Evolutionary conservation across 208 protist genomes (phyloP), one percentile per base, ranked within the genome.

Genomic region (Novymonas esmeraldas): DNA sequence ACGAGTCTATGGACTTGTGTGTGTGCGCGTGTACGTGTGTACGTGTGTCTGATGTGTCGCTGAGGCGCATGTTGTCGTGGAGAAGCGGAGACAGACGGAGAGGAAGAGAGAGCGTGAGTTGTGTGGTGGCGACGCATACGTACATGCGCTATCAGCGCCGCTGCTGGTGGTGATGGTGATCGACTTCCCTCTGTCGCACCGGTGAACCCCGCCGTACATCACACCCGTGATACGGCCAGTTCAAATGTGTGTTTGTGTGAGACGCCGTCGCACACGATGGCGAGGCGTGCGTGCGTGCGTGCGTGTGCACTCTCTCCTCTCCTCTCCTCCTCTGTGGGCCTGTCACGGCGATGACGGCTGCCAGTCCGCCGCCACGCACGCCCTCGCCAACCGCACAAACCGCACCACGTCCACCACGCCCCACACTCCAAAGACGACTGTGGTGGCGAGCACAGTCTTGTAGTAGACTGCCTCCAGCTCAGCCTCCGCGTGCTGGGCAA

Each of bases 401-500:
- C 61, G 61, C 2, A 58, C 34, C 24, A 67, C 45, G 48, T 67
- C 61, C 10, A 57, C 61, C 9, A 67, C 18, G 6, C 49, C 61
- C 61, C 61, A 67, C 36, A 58, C 31, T 1, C 61, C 61, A 28
- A 67, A 67, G 6, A 67, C n/a, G 6, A 67, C 22, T 6, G 61
- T 67, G 26, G 61, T 67, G 3, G 28, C 50, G 3, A 49, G 20
- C 9, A 67, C 55, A 18, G 49, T 67, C 49, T 58, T 56, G 11
- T 83, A 76, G 66, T 77, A 72, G 3, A 62, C 70, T 1, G 60
- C 46, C 65, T 81, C 70, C 44, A 73, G 36, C 29, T 72, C 56
- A 9, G 50, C 69, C 33, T 64, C 45, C 39, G 71, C 49, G 9
- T 48, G 28, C 73, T 79, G 73, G 20, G 57, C 55, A 13, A 73